phyloP scores from a whole-genome alignment of 2,329 filamentous ascomycete genomes.

The Trichoderma gracile region DNA sequence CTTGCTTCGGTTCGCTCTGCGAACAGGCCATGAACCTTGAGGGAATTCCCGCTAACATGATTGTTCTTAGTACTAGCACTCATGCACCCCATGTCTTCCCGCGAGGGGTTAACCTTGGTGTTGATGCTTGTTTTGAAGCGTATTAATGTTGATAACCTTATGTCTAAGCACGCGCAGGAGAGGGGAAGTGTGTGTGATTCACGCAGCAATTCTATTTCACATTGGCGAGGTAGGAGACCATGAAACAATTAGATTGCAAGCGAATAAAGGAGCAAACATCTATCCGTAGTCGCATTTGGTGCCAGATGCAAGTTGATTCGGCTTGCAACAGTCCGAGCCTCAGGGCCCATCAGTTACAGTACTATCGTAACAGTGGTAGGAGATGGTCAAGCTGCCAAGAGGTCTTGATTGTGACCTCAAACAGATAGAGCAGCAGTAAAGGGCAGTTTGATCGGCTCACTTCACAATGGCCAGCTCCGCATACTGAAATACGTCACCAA shows the following conservation, averaged over 20 bases:
- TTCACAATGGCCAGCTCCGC: slow-evolving; percentile 2
- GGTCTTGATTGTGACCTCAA: background rate
- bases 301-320: background rate
- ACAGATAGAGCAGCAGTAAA: background rate
- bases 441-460: background rate
- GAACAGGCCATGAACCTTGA: background rate
- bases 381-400: background rate
- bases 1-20: background rate
- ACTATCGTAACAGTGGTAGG: background rate
- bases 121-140: slow-evolving; percentile 15
- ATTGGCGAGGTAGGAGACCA: no score
- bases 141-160: slow-evolving; percentile 17
- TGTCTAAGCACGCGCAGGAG: background rate
- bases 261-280: background rate
- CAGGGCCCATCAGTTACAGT: background rate
- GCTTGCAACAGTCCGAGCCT: background rate
- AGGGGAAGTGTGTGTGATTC: background rate
- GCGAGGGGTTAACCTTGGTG: slow-evolving; percentile 3
- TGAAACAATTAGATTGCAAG: background rate
- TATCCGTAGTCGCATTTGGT: background rate
- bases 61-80: background rate
- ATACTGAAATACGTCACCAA: background rate
- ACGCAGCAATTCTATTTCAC: background rate
- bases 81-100: background rate
- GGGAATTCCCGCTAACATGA: background rate